phyloP scores from a whole-genome alignment of 2,329 filamentous ascomycete genomes.

The Lasiodiplodia theobromae region DNA sequence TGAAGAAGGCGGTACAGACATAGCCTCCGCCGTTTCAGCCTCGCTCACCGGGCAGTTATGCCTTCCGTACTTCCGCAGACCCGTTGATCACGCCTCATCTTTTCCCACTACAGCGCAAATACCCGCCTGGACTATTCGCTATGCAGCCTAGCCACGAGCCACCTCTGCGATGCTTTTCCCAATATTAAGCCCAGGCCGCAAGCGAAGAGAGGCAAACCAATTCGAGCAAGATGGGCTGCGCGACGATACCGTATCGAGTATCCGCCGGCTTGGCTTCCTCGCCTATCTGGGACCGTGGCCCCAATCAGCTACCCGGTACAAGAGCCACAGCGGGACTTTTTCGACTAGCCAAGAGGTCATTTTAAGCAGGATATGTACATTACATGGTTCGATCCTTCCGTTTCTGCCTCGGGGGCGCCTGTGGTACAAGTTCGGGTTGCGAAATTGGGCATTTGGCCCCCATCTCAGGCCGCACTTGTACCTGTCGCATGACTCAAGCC shows the following conservation, averaged over 20 bases:
- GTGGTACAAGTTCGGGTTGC: not conserved
- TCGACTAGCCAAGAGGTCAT: not conserved
- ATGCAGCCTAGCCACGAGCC: not conserved
- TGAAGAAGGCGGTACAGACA: not conserved
- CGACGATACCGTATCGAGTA: conserved; percentile 1
- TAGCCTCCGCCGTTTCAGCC: not conserved
- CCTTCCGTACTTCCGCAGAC: not conserved
- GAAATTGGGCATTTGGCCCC: not conserved
- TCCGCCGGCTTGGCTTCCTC: conserved; percentile 1
- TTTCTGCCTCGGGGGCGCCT: not conserved
- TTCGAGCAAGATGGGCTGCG: not conserved
- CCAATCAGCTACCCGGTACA: not conserved
- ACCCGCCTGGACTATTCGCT: not conserved
- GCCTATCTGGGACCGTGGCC: not conserved
- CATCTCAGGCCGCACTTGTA: not conserved
- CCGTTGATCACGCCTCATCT: conserved; percentile 1
- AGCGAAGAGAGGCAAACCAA: not conserved
- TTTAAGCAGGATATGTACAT: not conserved
- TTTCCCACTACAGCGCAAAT: conserved; percentile 6
- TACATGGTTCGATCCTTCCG: not conserved
- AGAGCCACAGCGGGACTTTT: not conserved
- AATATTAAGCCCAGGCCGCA: not conserved
- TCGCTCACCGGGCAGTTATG: not conserved
- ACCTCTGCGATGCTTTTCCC: not conserved
- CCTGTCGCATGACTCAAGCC: not conserved